These are phyloP conservation scores for Chalara sp. DNA, from an alignment of 2,329 filamentous ascomycete genomes.

Conservation along the genomic window DNA sequence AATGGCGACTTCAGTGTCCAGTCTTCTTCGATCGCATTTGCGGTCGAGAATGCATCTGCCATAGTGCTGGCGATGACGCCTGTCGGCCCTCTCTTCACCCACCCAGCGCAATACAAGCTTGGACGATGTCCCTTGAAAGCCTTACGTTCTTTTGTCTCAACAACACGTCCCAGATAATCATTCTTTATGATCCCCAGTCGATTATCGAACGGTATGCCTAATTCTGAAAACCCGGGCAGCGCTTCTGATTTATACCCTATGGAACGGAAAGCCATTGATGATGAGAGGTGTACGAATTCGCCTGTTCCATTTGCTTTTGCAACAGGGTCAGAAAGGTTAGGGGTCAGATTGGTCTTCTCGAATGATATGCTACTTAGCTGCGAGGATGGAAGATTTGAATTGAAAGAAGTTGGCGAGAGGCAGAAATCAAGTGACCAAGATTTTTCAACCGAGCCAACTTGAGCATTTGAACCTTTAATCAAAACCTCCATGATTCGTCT, in stretches of 20 bases:
- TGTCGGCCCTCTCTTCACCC: slow-evolving; percentile 92
- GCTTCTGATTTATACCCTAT: slow-evolving; percentile 81
- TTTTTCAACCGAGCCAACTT: slow-evolving; percentile 42
- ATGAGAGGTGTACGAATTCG: slow-evolving; percentile 46
- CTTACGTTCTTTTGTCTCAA: slow-evolving; percentile 21
- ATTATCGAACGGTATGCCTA: slow-evolving; percentile 74
- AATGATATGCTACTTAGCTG: slow-evolving; percentile 62
- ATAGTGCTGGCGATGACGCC: slow-evolving; percentile 96
- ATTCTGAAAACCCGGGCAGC: slow-evolving; percentile 57
- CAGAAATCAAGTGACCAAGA: slow-evolving; percentile 85
- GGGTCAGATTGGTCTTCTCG: slow-evolving; percentile 49
- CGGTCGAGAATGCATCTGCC: slow-evolving; percentile 87
- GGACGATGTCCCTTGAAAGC: slow-evolving; percentile 30
- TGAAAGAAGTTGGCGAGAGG: slow-evolving; percentile 67
- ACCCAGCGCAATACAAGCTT: slow-evolving; percentile 87
- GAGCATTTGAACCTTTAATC: slow-evolving; percentile 59
- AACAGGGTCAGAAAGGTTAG: slow-evolving; percentile 45
- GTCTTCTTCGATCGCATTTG: slow-evolving; percentile 75
- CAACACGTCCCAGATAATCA: slow-evolving; percentile 70
- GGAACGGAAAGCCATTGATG: slow-evolving; percentile 79
- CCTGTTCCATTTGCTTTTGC: slow-evolving; percentile 43
- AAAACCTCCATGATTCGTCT: slow-evolving; percentile 77
- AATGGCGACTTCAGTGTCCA: slow-evolving; percentile 49
- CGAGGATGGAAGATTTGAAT: slow-evolving; percentile 34
- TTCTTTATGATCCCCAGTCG: slow-evolving; percentile 72